phyloP scores from a whole-genome alignment of 192 early-diverging fungal genomes.

The Backusella mclennaniae region DNA sequence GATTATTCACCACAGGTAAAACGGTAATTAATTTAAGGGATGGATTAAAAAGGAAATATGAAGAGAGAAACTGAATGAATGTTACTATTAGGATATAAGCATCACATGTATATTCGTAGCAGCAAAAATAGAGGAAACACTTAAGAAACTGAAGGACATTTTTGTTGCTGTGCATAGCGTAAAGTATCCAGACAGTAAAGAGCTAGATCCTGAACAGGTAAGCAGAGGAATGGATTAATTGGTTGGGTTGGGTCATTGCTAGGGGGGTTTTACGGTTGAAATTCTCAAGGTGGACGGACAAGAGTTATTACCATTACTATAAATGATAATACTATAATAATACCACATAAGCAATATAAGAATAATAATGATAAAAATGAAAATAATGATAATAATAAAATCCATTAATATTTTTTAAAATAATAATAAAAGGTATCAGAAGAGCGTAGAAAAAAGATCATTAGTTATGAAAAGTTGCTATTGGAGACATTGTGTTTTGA shows the following conservation, averaged over 20 bases:
- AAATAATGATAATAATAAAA: not conserved
- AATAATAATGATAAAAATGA: too few species aligned
- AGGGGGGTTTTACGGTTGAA: not conserved
- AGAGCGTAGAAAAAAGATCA: slow-evolving; percentile 60
- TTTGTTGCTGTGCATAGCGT: slow-evolving; percentile 59
- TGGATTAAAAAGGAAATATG: not conserved
- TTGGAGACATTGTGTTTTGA: slow-evolving; percentile 80
- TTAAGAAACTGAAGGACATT: slow-evolving; percentile 82
- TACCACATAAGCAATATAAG: slow-evolving; percentile 6
- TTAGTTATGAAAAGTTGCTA: slow-evolving; percentile 69
- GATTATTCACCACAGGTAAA: slow-evolving; percentile 47
- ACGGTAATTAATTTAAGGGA: slow-evolving; percentile 1
- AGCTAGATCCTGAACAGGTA: slow-evolving; percentile 58
- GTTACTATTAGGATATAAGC: slow-evolving; percentile 47
- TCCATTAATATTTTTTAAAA: not conserved
- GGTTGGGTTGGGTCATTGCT: not conserved
- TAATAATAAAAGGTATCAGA: slow-evolving; percentile 53
- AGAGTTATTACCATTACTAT: not conserved
- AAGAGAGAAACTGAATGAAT: not conserved
- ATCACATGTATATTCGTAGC: slow-evolving; percentile 77
- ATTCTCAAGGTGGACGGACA: not conserved
- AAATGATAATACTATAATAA: not conserved
- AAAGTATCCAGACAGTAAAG: slow-evolving; percentile 46
- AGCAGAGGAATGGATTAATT: not conserved
- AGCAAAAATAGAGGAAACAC: slow-evolving; percentile 85